phyloP scores from a whole-genome alignment of 192 early-diverging fungal species.

The Ambispora gerdemannii region DNA sequence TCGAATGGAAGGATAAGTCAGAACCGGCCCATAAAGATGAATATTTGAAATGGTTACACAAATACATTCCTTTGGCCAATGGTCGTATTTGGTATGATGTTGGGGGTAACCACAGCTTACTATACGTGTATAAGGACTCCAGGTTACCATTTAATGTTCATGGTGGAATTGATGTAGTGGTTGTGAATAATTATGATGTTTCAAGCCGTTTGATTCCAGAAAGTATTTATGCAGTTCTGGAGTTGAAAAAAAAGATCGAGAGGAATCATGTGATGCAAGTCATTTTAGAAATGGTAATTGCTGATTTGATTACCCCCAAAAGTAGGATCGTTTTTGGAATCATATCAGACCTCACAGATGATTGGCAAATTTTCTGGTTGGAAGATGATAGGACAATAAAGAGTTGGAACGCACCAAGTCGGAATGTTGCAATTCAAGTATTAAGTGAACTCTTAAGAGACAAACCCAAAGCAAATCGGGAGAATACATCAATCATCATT shows the following conservation, averaged over 20 bases:
- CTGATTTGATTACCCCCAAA: conserved; percentile 8
- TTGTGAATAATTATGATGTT: neutral
- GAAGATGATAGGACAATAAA: conserved; percentile 24
- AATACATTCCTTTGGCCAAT: conserved; percentile 21
- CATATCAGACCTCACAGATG: conserved; percentile 21
- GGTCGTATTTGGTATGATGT: conserved; percentile 18
- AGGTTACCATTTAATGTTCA: conserved; percentile 23
- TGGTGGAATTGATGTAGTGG: conserved; percentile 26
- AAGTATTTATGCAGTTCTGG: conserved; percentile 6
- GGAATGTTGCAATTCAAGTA: conserved; percentile 5
- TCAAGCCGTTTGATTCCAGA: neutral
- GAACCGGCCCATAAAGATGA: conserved; percentile 13
- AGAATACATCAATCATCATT: conserved; percentile 14
- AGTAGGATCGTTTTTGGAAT: conserved; percentile 22
- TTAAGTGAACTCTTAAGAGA: conserved; percentile 19
- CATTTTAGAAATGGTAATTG: conserved; percentile 18
- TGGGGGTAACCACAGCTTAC: conserved; percentile 1
- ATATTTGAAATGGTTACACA: neutral
- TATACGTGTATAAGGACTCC: neutral
- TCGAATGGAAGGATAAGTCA: neutral
- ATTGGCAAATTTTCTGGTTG: conserved; percentile 8
- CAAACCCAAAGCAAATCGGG: conserved; percentile 2
- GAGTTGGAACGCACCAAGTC: conserved; percentile 17
- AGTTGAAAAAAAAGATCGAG: conserved; percentile 1
- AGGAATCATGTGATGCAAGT: conserved; percentile 17